Evolutionary conservation across 352 stramenopile genomes (phyloP).

Genomic region (Globisporangium viniferum): DNA sequence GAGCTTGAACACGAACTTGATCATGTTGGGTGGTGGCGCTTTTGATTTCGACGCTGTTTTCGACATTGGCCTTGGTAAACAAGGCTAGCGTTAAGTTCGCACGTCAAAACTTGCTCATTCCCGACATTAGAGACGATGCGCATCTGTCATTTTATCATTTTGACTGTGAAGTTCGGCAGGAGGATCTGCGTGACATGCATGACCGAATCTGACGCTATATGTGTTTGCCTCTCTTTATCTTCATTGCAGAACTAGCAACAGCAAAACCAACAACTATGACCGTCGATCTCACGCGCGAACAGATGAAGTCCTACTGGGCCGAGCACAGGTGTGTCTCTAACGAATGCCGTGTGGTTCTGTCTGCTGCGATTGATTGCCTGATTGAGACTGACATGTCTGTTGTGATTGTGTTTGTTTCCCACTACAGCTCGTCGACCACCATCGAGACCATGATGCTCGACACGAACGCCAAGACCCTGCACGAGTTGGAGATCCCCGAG

Average conservation of each 20-base stretch:
- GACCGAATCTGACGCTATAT: not conserved
- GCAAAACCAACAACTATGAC: conserved; percentile 32
- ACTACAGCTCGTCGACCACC: conserved; percentile 26
- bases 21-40: not conserved
- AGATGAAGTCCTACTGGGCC: conserved; percentile 83
- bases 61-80: not conserved
- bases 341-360: not conserved
- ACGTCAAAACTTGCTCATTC: no score
- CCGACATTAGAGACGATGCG: no score
- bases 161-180: not conserved
- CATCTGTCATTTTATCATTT: no score
- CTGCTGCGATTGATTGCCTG: not conserved
- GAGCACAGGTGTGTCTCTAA: conserved; percentile 46
- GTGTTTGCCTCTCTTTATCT: not conserved
- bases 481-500: conserved; percentile 74
- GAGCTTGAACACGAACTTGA: not conserved
- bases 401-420: not conserved
- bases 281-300: conserved; percentile 46
- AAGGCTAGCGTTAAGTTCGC: no score
- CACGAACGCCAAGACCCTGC: conserved; percentile 68
- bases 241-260: not conserved
- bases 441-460: conserved; percentile 87
- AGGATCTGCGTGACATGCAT: not conserved
- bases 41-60: conserved; percentile 5
- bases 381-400: conserved; percentile 2